These are phyloP conservation scores for Aspergillus saccharolyticus DNA, from an alignment of 495 filamentous ascomycete species.

Conservation along the genomic window DNA sequence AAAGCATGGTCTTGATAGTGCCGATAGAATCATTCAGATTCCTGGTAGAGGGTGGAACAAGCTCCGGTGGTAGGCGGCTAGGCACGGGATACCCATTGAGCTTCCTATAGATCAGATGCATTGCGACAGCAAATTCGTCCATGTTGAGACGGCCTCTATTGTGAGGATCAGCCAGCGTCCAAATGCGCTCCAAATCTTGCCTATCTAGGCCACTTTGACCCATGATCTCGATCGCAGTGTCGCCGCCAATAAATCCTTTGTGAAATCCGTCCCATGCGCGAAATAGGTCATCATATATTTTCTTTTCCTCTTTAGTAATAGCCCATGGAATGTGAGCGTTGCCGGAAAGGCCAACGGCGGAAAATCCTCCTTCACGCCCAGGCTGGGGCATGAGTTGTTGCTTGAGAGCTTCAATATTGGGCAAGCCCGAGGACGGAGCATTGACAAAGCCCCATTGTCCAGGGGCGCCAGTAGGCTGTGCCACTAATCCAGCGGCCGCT, in stretches of 20 bases:
- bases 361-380: constrained; percentile 87
- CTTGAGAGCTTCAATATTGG: constrained; percentile 89
- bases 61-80: constrained; percentile 84
- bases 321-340: constrained; percentile 98
- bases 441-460: constrained; percentile 99
- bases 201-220: constrained; percentile 92
- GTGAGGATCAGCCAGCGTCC: constrained; percentile 90
- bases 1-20: constrained; percentile 87
- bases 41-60: constrained; percentile 92
- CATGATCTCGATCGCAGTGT: constrained; percentile 95
- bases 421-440: constrained; percentile 80
- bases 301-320: constrained; percentile 98
- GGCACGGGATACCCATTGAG: constrained; percentile 94
- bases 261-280: constrained; percentile 93
- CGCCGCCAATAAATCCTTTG: constrained; percentile 89
- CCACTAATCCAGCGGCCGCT: constrained; percentile 62
- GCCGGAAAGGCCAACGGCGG: constrained; percentile 80
- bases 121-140: constrained; percentile 97
- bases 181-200: constrained; percentile 82
- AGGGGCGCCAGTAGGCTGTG: constrained; percentile 92
- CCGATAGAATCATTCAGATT: constrained; percentile 90
- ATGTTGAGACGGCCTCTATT: constrained; percentile 93
- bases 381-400: constrained; percentile 98
- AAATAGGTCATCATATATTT: constrained; percentile 92
- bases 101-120: constrained; percentile 98